These are phyloP conservation scores for Phytophthora hibernalis DNA, from an alignment of 352 stramenopile genomes.

Conservation along the genomic window DNA sequence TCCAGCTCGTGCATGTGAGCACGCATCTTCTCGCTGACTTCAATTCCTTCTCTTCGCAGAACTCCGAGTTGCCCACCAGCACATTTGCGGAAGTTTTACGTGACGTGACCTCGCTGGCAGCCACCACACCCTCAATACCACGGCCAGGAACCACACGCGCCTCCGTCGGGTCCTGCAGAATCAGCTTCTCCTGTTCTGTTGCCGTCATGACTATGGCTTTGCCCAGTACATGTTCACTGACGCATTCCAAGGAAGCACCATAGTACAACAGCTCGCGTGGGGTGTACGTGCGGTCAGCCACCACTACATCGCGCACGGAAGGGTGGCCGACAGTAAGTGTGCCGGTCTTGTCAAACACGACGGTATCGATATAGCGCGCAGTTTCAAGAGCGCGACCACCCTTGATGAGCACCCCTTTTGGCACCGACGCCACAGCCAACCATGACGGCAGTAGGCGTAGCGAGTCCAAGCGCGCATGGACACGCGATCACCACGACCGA, in stretches of 20 bases:
- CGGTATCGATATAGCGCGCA: conserved; percentile 83
- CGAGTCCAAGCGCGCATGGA: conserved; percentile 83
- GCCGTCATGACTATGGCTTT: conserved; percentile 86
- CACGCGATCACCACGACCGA: conserved; percentile 91
- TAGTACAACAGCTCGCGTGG: conserved; percentile 83
- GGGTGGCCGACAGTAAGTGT: conserved; percentile 89
- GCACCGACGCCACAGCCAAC: conserved; percentile 89
- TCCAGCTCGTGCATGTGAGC: conserved; percentile 84
- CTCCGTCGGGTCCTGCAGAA: conserved; percentile 74
- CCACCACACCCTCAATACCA: conserved; percentile 78
- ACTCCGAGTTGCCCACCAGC: conserved; percentile 82
- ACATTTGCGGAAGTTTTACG: conserved; percentile 46
- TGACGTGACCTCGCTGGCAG: conserved; percentile 25
- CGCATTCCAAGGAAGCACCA: conserved; percentile 77
- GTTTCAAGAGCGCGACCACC: conserved; percentile 84
- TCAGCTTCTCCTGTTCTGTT: conserved; percentile 77
- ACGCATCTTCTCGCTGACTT: conserved; percentile 65
- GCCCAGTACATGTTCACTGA: conserved; percentile 87
- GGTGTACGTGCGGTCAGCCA: conserved; percentile 68
- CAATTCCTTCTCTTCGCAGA: conserved; percentile 83
- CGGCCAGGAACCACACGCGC: conserved; percentile 80
- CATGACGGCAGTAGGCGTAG: conserved; percentile 89
- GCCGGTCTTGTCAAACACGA: conserved; percentile 95
- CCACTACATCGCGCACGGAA: conserved; percentile 81
- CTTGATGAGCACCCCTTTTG: conserved; percentile 91